Evolutionary conservation across 208 protist genomes (phyloP).

Genomic region (Leishmania amazonensis): DNA sequence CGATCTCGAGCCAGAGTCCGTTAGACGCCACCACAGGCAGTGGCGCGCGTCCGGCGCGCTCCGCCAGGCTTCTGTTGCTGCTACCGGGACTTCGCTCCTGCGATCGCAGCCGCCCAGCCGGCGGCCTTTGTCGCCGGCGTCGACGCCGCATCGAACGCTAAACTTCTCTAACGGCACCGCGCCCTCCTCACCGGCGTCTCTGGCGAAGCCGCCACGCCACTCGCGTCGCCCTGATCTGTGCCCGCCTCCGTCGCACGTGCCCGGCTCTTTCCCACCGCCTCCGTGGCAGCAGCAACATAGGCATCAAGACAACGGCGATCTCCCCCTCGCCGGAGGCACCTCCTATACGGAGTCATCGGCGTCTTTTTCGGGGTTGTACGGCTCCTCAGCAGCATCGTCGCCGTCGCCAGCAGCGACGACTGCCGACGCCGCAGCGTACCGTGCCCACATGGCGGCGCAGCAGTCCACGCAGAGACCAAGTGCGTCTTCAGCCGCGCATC

Average conservation of each 20-base stretch:
- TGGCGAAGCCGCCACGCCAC: conserved; percentile 17
- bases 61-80: background rate
- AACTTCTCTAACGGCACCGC: conserved; percentile 12
- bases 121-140: background rate
- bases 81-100: background rate
- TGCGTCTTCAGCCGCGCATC: background rate
- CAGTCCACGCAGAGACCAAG: conserved; percentile 27
- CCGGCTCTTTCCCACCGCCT: background rate
- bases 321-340: background rate
- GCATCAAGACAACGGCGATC: background rate
- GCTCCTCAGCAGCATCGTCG: conserved; percentile 3
- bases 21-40: background rate
- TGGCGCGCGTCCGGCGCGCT: background rate
- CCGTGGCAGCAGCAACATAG: conserved; percentile 17
- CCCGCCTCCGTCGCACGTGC: conserved; percentile 4
- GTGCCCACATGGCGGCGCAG: conserved; percentile 26
- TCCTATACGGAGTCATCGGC: background rate
- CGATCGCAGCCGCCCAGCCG: background rate
- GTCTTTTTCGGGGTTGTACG: background rate
- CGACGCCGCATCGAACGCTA: conserved; percentile 23
- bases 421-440: conserved; percentile 14
- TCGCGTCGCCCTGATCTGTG: conserved; percentile 20
- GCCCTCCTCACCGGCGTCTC: conserved; percentile 18
- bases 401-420: background rate
- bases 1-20: background rate